A percentile compares a stretch with the other conserved stretches of the same genome.
Conservation (phyloP, 164 flowering plant genomes). For the Vitis rupestris region DNA sequence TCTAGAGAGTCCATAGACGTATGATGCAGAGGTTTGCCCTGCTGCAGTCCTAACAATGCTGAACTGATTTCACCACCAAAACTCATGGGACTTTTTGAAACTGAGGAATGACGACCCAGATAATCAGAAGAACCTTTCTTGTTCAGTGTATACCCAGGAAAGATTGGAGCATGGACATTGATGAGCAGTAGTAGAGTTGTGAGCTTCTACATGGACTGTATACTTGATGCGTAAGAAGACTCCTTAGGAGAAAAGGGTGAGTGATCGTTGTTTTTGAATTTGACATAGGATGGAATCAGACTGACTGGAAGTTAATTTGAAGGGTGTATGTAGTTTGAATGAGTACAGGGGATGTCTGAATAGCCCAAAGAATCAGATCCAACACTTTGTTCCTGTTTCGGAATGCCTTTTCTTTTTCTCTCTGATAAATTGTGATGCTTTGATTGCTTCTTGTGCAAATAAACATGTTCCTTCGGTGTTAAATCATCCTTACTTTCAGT, state of each 20-base stretch:
- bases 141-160: no score
- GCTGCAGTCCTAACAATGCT: no score
- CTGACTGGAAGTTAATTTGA: constrained; percentile 30
- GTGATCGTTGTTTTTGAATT: constrained; percentile 28
- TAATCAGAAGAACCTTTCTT: no score
- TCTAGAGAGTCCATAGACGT: no score
- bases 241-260: constrained; percentile 32
- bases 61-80: no score
- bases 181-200: no score
- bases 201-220: constrained; percentile 12
- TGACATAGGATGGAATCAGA: constrained; percentile 24
- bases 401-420: constrained; percentile 16
- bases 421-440: constrained; percentile 19
- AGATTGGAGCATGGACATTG: no score
- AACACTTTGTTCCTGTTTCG: constrained; percentile 20
- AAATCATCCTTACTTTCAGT: constrained; percentile 26
- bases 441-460: constrained; percentile 28
- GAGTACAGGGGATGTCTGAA: constrained; percentile 19
- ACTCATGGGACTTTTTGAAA: no score
- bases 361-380: constrained; percentile 30
- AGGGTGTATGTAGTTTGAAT: constrained; percentile 25
- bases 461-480: constrained; percentile 37
- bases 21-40: no score
- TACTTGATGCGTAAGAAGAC: constrained; percentile 41
- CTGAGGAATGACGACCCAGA: no score